Evolutionary conservation across 352 stramenopile species (phyloP), one percentile per base, ranked within the genome.

Genomic region (Pelagophyceae sp.): DNA sequence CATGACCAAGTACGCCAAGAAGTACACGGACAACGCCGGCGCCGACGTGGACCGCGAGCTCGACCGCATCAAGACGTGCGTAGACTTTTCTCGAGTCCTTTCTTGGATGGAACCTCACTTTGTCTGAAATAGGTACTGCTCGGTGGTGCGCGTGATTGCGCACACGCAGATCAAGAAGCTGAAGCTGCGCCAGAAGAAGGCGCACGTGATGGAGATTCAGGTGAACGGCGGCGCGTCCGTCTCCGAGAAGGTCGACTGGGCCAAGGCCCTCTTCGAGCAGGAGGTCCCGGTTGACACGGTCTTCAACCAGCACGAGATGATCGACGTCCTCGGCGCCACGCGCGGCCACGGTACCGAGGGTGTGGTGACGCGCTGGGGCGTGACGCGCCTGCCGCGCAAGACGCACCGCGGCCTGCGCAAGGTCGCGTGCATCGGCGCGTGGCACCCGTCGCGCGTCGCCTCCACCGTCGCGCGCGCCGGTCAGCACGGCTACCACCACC

Each of bases 1-100:
- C 76, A 99, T 99, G 91, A 99, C 96, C 87, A 99, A 99, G 90
- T 99, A 99, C 88, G 94, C 96, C 78, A 98, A 99, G 90, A 99
- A 99, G 89, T 98, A 98, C 91, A 74, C 2, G 2, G 90, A 98
- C 92, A 87, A 86, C 61, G 85, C 85, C 15, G 33, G 3, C 3
- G 25, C 17, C 11, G 90, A 96, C 80, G 96, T 98, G 81, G 93
- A 97, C 82, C 93, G 95, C 80, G 96, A 99, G 89, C 89, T 99
- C 72, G 96, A 97, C 82, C 93, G 96, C 78, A 99, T 99, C 82
- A 98, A 98, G 90, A 98, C 99, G 88, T n/a, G n/a, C n/a, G n/a
- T n/a, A n/a, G n/a, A n/a, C n/a, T n/a, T n/a, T n/a, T n/a, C n/a
- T n/a, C n/a, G n/a, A n/a, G n/a, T n/a, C n/a, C n/a, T n/a, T n/a